These are phyloP conservation scores for Arthrobotrys musiformis DNA, from an alignment of 2,329 filamentous ascomycete genomes.

Conservation along the genomic window DNA sequence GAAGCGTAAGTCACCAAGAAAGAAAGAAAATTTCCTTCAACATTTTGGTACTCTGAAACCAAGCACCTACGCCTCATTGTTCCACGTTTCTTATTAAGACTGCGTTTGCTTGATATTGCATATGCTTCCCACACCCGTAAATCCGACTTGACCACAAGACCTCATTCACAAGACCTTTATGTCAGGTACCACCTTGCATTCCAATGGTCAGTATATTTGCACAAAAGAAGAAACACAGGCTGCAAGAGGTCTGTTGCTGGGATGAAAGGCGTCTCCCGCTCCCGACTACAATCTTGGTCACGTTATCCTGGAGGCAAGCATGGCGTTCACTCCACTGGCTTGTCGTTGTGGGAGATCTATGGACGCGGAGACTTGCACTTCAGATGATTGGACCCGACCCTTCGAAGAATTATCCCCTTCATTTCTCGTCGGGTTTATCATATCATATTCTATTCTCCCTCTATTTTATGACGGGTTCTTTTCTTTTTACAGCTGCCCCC, in stretches of 20 bases:
- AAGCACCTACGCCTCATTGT: conserved; percentile 25
- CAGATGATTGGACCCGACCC: conserved; percentile 35
- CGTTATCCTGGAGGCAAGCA: conserved; percentile 47
- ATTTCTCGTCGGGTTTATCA: conserved; percentile 52
- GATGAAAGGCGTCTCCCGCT: conserved; percentile 44
- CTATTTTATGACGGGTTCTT: conserved; percentile 41
- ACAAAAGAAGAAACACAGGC: conserved; percentile 25
- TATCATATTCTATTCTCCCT: conserved; percentile 45
- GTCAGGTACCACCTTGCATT: conserved; percentile 52
- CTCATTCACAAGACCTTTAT: conserved; percentile 55
- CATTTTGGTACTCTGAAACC: conserved; percentile 32
- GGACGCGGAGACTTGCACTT: conserved; percentile 33
- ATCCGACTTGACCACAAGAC: conserved; percentile 55
- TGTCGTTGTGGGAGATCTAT: not conserved
- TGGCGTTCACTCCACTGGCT: conserved; percentile 30
- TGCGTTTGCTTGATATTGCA: conserved; percentile 53
- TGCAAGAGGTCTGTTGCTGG: conserved; percentile 32
- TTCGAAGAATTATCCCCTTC: conserved; percentile 13
- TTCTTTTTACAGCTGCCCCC: conserved; percentile 32
- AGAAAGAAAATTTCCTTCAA: conserved; percentile 26
- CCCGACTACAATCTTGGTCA: conserved; percentile 44
- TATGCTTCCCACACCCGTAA: conserved; percentile 54
- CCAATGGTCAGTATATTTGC: conserved; percentile 45
- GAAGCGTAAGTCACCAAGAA: conserved; percentile 49
- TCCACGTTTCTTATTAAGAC: conserved; percentile 55